Conservation (phyloP, 805 yeast species). For the Lachancea quebecensis region DNA sequence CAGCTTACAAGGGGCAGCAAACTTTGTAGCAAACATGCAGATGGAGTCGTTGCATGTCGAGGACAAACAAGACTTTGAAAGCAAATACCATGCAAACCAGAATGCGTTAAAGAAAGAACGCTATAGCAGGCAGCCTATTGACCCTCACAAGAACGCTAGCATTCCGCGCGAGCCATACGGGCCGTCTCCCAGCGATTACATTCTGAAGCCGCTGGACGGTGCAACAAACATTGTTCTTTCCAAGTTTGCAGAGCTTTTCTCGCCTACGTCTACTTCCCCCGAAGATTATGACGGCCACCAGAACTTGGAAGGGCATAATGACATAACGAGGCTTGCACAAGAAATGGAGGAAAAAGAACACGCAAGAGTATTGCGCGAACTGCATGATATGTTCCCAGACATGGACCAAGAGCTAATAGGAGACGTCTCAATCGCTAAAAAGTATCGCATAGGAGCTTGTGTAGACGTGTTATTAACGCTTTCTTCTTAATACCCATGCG, state of each 20-base stretch:
- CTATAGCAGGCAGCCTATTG: background rate
- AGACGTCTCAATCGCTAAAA: slow-evolving; percentile 62
- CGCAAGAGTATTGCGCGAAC: slow-evolving; percentile 40
- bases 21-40: slow-evolving; percentile 61
- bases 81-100: slow-evolving; percentile 40
- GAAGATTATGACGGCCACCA: slow-evolving; percentile 10
- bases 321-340: slow-evolving; percentile 27
- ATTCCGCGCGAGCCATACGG: background rate
- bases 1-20: slow-evolving; percentile 83
- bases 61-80: slow-evolving; percentile 51
- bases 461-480: slow-evolving; percentile 45
- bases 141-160: background rate
- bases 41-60: slow-evolving; percentile 52
- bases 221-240: slow-evolving; percentile 7
- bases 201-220: slow-evolving; percentile 23
- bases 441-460: slow-evolving; percentile 62
- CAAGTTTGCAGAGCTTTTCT: slow-evolving; percentile 17
- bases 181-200: slow-evolving; percentile 16
- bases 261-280: background rate
- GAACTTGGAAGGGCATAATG: slow-evolving; percentile 1
- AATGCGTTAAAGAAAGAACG: slow-evolving; percentile 31
- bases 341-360: slow-evolving; percentile 38
- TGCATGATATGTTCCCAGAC: slow-evolving; percentile 68
- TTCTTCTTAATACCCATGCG: slow-evolving; percentile 6
- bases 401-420: slow-evolving; percentile 61